These are phyloP conservation scores for Tetracladium setigerum DNA, from an alignment of 495 filamentous ascomycete species.

Conservation along the genomic window DNA sequence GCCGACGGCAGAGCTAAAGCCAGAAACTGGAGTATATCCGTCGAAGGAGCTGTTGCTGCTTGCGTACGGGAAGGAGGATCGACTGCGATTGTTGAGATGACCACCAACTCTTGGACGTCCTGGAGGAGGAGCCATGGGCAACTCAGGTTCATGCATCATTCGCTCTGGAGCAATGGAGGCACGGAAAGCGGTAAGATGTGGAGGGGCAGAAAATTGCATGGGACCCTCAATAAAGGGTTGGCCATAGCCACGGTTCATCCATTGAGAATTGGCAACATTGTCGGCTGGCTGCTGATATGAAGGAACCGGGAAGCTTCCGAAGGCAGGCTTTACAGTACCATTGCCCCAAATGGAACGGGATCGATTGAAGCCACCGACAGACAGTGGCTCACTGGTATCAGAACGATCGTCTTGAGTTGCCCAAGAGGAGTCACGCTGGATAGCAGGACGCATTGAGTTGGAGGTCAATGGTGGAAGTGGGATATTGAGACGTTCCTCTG, in stretches of 20 bases:
- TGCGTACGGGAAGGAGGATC: conserved; percentile 18
- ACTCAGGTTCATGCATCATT: conserved; percentile 36
- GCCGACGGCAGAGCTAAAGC: conserved; percentile 18
- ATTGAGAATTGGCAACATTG: conserved; percentile 20
- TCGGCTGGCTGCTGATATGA: conserved; percentile 24
- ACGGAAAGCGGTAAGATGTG: conserved; percentile 32
- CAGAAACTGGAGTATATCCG: conserved; percentile 24
- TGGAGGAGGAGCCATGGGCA: conserved; percentile 24
- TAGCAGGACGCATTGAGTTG: conserved; percentile 36
- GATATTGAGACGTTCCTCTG: conserved; percentile 39
- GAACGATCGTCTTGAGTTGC: conserved; percentile 59
- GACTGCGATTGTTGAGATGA: conserved; percentile 35
- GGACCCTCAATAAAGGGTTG: conserved; percentile 19
- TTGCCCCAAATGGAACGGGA: conserved; percentile 56
- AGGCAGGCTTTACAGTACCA: conserved; percentile 24
- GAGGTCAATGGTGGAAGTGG: conserved; percentile 47
- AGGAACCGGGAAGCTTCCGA: conserved; percentile 21
- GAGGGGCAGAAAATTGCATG: conserved; percentile 12
- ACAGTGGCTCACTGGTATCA: conserved; percentile 54
- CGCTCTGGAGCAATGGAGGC: too few relatives aligned
- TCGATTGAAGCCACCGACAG: conserved; percentile 51
- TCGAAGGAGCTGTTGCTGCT: conserved; percentile 22
- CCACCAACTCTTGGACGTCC: conserved; percentile 27
- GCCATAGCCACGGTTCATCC: conserved; percentile 27
- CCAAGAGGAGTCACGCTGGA: conserved; percentile 55